A percentile compares a stretch with the other conserved stretches of the same genome.
Conservation (phyloP, 192 early-diverging fungal genomes). For the Diversispora eburnea region DNA sequence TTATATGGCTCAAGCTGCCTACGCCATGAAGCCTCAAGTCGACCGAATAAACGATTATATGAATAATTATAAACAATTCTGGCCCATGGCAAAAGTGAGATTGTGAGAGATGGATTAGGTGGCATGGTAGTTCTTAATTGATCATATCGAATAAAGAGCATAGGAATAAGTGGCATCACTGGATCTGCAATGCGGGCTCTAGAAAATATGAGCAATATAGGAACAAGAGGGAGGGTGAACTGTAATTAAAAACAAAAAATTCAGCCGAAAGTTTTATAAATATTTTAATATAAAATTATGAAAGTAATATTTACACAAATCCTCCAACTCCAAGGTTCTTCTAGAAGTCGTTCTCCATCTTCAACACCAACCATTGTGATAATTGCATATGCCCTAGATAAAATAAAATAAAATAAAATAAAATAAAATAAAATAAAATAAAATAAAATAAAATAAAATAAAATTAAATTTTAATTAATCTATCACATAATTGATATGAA, state of each 20-base stretch:
- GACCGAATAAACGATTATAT: constrained; percentile 52
- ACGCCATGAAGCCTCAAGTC: constrained; percentile 57
- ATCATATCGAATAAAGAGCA: constrained; percentile 54
- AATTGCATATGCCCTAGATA: constrained; percentile 56
- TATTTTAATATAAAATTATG: neutral
- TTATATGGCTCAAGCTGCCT: constrained; percentile 36
- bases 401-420: too few relatives aligned
- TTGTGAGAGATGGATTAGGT: constrained; percentile 55
- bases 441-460: neutral
- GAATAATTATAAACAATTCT: constrained; percentile 55
- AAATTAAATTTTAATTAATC: neutral
- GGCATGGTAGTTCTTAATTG: constrained; percentile 57
- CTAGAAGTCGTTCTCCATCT: constrained; percentile 57
- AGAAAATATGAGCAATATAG: constrained; percentile 59
- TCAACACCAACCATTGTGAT: constrained; percentile 61
- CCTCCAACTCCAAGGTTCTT: constrained; percentile 58
- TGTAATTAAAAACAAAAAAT: neutral
- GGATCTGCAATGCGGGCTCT: constrained; percentile 54
- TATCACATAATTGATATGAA: neutral
- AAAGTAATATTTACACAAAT: constrained; percentile 51
- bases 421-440: too few relatives aligned
- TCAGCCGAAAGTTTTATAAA: neutral
- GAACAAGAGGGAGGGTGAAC: constrained; percentile 50
- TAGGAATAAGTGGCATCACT: constrained; percentile 60
- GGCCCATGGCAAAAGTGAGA: constrained; percentile 60